phyloP scores from a whole-genome alignment of 139 green algal genomes.

The Volvox africanus region DNA sequence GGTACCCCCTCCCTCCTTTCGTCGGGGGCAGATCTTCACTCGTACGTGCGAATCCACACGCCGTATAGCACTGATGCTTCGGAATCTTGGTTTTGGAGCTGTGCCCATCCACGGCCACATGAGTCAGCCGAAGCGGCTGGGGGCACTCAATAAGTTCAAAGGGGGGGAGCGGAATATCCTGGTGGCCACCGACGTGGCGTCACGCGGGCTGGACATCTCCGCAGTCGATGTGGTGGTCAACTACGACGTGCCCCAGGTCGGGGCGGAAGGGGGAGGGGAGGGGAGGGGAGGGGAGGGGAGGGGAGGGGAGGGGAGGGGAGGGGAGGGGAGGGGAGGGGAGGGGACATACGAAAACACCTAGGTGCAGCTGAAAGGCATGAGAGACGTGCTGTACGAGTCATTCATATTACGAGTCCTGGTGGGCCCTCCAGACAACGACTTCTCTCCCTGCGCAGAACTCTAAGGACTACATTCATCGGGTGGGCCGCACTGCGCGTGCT shows the following conservation, averaged over 20 bases:
- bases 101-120: constrained; percentile 99
- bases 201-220: constrained; percentile 95
- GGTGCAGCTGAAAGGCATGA: too few relatives aligned
- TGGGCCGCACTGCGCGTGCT: constrained; percentile 95
- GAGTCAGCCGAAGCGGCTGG: constrained; percentile 96
- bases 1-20: not conserved
- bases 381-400: too few relatives aligned
- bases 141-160: constrained; percentile 99
- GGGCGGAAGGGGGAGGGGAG: not conserved
- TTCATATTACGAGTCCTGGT: too few relatives aligned
- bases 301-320: too few relatives aligned
- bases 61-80: constrained; percentile 91
- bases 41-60: constrained; percentile 95
- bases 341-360: too few relatives aligned
- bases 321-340: too few relatives aligned
- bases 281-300: not conserved
- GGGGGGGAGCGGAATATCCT: constrained; percentile 72
- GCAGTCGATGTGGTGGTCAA: constrained; percentile 97
- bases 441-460: constrained; percentile 47
- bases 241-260: constrained; percentile 92
- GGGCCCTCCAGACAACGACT: too few relatives aligned
- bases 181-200: constrained; percentile 93
- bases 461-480: constrained; percentile 95
- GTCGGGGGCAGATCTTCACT: constrained; percentile 88
- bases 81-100: constrained; percentile 96